Percentiles rank a stretch among this genome's conserved stretches.
Evolutionary conservation across 257 asterid species (phyloP).

Genomic region (Solanum habrochaites): DNA sequence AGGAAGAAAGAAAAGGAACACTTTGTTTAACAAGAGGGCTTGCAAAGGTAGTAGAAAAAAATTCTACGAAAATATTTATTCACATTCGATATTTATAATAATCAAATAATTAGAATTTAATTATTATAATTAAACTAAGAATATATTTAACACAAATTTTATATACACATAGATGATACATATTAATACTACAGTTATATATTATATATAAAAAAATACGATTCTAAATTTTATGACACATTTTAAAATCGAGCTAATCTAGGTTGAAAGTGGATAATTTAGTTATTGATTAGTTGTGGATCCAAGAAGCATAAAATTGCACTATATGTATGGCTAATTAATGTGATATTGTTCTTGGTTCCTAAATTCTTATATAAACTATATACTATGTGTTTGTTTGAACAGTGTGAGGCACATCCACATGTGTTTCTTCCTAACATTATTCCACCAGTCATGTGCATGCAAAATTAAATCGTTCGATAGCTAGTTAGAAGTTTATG

Average conservation of each 20-base stretch:
- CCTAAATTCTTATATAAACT: not conserved
- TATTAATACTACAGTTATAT: accelerated
- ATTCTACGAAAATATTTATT: not conserved
- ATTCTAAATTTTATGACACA: not conserved
- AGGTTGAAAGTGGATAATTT: not conserved
- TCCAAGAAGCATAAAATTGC: not conserved
- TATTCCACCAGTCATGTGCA: conserved; percentile 2
- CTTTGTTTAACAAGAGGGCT: conserved; percentile 6
- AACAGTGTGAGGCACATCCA: not conserved
- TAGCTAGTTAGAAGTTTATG: not conserved
- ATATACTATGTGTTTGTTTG: not conserved
- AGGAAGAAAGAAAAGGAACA: conserved; percentile 3
- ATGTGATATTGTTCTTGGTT: not conserved
- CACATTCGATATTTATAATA: not conserved
- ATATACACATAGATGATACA: accelerated
- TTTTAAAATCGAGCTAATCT: not conserved
- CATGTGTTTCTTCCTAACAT: not conserved
- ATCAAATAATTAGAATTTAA: not conserved
- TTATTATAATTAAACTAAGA: too few relatives aligned
- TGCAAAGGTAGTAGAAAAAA: conserved; percentile 20
- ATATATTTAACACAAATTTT: not conserved
- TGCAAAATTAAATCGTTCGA: not conserved
- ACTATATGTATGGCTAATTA: not conserved
- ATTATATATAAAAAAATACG: not conserved
- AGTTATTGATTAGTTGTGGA: not conserved